Evolutionary conservation across 2,329 filamentous ascomycete species (phyloP), one percentile per base, ranked within the genome.

Genomic region (Botrytis fabae): DNA sequence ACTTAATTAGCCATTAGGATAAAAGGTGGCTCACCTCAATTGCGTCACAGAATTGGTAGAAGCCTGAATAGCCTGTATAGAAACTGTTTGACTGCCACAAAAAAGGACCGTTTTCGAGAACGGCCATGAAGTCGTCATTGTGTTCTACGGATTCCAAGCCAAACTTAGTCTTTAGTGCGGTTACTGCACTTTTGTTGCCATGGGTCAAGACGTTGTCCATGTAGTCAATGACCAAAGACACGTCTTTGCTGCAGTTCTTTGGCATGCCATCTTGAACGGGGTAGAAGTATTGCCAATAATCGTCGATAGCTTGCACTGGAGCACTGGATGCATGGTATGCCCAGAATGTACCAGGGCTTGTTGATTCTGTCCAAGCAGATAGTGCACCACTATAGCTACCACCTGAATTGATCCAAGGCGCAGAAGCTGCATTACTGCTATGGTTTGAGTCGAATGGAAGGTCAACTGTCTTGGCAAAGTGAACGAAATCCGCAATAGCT

Each of bases 201-300:
- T 83, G 81, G 35, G 80, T 78, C 32, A 84, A 81, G 40, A 86
- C 82, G 70, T 80, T 81, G 78, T 90, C 88, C n/a, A 90, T 82
- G 75, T 90, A 81, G 14, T 86, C 83, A 54, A 89, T 82, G 28
- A 90, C 86, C 5, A 83, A 81, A 1, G 82, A 79, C 44, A 89
- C 80, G 77, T 89, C 87, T 4, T 78, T 81, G 78, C 85, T 88
- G 81, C 88, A 90, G 79, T 90, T 90, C 76, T 83, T 79, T 9
- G 88, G 84, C 86, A 90, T 89, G 12, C 87, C 88, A 46, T 86
- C 77, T 77, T 87, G 85, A n/a, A 89, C 83, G 0, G 87, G 87
- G 6, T 82, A 77, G 77, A 88, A 90, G 76, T 90, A 90, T 78
- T 85, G 82, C 87, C 87, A 90, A 77, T 86, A 89, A 79, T 90